phyloP scores from a whole-genome alignment of 352 stramenopile genomes.

The Pythium diclinum region DNA sequence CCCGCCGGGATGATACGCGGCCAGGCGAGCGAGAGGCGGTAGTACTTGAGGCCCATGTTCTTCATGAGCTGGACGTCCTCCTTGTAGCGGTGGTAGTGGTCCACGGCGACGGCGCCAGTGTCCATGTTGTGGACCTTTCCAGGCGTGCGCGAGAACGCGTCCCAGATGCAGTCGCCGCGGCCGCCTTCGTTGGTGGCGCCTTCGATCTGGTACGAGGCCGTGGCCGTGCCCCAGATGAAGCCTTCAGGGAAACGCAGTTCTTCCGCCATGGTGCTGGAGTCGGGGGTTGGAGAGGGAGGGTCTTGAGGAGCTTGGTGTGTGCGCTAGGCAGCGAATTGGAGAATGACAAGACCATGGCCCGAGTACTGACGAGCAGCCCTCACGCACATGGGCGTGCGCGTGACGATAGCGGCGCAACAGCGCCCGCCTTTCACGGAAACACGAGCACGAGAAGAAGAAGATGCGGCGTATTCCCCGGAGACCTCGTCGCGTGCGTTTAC shows the following conservation, averaged over 20 bases:
- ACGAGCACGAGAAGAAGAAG: neutral
- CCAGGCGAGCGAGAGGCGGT: conserved; percentile 93
- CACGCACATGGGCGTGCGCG: neutral
- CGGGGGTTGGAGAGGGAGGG: neutral
- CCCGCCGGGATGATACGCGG: conserved; percentile 68
- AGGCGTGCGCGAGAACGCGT: conserved; percentile 74
- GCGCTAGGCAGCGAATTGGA: conserved; percentile 20
- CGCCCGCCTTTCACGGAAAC: neutral
- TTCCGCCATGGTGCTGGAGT: conserved; percentile 15
- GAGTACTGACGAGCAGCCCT: too few relatives aligned
- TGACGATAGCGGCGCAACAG: neutral
- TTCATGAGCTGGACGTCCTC: conserved; percentile 91
- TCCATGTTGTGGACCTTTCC: conserved; percentile 56
- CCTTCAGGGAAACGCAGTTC: conserved; percentile 44
- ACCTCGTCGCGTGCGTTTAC: neutral
- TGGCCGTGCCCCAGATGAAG: conserved; percentile 88
- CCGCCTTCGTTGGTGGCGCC: conserved; percentile 82
- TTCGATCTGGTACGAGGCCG: conserved; percentile 93
- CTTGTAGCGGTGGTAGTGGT: conserved; percentile 91
- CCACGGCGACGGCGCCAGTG: conserved; percentile 84
- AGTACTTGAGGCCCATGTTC: conserved; percentile 83
- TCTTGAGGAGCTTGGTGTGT: conserved; percentile 8
- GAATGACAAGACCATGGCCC: conserved; percentile 12
- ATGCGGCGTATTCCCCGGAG: neutral
- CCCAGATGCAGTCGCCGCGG: conserved; percentile 88